Evolutionary conservation across 2,329 filamentous ascomycete species (phyloP).

Genomic region (Trichoderma sp.): DNA sequence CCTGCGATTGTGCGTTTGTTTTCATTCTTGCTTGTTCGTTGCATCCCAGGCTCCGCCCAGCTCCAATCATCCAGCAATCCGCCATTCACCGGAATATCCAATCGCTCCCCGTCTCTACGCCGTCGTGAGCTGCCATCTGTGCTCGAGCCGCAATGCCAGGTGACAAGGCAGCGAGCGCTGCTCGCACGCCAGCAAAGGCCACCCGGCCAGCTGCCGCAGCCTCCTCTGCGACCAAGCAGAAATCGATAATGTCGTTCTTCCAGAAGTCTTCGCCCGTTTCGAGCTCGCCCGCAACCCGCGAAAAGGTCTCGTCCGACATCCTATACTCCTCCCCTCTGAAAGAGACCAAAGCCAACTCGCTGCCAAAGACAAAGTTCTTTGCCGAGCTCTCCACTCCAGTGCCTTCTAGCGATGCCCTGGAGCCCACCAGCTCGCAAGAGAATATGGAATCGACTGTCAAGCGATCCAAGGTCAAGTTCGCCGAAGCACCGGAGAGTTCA

Average conservation of each 20-base stretch:
- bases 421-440: conserved; percentile 68
- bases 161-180: conserved; percentile 33
- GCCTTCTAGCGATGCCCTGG: conserved; percentile 75
- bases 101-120: not conserved
- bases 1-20: not conserved
- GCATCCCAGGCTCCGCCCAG: not conserved
- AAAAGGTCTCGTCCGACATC: conserved; percentile 39
- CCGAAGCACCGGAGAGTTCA: conserved; percentile 34
- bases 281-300: conserved; percentile 37
- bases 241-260: conserved; percentile 49
- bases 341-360: conserved; percentile 46
- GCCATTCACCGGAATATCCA: not conserved
- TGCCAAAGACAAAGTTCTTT: conserved; percentile 49
- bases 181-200: conserved; percentile 41
- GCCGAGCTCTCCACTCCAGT: conserved; percentile 63
- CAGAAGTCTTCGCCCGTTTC: conserved; percentile 44
- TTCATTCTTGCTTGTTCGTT: not conserved
- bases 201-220: conserved; percentile 33
- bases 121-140: not conserved
- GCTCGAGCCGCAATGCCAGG: conserved; percentile 33
- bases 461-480: not conserved
- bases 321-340: conserved; percentile 41
- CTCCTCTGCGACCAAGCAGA: conserved; percentile 44
- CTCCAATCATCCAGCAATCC: not conserved
- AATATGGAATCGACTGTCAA: conserved; percentile 51